Base-by-base conservation (phyloP, 768 basidiomycete species). In the Phanerodontia chrysosporium region DNA sequence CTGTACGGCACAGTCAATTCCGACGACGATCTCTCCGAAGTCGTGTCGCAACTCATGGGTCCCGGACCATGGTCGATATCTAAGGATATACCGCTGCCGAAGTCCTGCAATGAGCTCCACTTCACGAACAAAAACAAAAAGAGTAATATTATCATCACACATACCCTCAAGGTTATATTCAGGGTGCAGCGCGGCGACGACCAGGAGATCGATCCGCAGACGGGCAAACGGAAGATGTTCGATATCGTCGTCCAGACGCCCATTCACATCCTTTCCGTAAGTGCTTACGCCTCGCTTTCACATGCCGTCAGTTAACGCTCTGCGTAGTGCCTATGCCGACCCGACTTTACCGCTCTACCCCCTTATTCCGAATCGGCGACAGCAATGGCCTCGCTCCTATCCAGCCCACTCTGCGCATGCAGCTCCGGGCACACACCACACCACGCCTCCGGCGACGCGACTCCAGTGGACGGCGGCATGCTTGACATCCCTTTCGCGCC, bases 1-100 rank as follows among this genome's bases (percentile, higher is more conserved):
- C 73, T 96, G 1, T 73, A 80, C 42, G 71, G 73, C 8, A 67
- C 89, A 22, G 67, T 83, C 22, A 55, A 72, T 4, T 75, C 79
- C 2, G 79, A 79, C 25, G 76, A 79, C 46, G 80, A 85, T 64
- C 66, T 80, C 28, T 82, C 81, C 0, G 84, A 87, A 54, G 69
- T 80, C 51, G 83, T 80, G 28, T 83, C 87, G 22, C 77, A 67
- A 45, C 73, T 83, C 60, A 86, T 86, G 85, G 89, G 88, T 28
- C 83, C 84, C 2, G 95, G 96, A 0, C 95, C 96, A 13, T 98
- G 95, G 95, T 78, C 80, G 9, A 81, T 98, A 60, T 83, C 85
- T 58, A 80, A 83, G 55, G 76, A 83, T 29, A 68, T 98, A 45
- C 78, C 79, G 45, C 76, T 98, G 1, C 95, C 95, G 0, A 73